Base-by-base conservation (phyloP, 495 filamentous ascomycete species). In the Talaromyces trachyspermus region DNA sequence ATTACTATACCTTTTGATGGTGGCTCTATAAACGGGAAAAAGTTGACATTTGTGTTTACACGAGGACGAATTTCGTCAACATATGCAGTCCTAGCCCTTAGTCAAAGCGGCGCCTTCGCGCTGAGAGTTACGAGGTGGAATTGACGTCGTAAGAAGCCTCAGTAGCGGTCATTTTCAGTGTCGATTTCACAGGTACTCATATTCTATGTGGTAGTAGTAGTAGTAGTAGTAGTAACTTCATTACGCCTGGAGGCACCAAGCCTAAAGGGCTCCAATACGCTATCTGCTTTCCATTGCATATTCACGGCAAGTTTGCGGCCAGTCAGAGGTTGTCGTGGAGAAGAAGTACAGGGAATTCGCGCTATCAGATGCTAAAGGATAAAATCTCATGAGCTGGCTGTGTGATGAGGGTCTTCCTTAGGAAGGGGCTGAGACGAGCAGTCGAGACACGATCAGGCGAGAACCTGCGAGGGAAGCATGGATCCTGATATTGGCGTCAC, bases 111-210 rank as follows among this genome's bases (percentile, higher is more conserved):
- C 26, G 25, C 23, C 25, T 45, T 29, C 24, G 2, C 27, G 9
- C 29, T 30, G 10, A 25, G 18, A 12, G 43, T 45, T 45, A 45
- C 27, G 27, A 36, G 43, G 43, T 29, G 25, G 43, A 45, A 45
- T 17, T 26, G 43, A 20, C 25, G 43, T 25, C 25, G 17, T 33
- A 29, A 29, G 24, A 29, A 30, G 43, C 43, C 24, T 30, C 43
- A 44, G 42, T 27, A 29, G 42, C 42, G 23, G 27, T 44, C 42
- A 45, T 45, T 45, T 45, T 45, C 43, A 30, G 2, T 30, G 43
- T 45, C 43, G 25, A 18, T 45, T 45, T 45, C 43, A 45, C 17
- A 45, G n/a, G 43, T 45, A 22, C 43, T 30, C 29, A 18, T 45
- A 45, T 45, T 45, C 43, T 30, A 45, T 19, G 24, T 12, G 32